Percentiles rank a stretch among this genome's conserved stretches.
Evolutionary conservation across 2,329 filamentous ascomycete species (phyloP).

Genomic region (Lecanoromycetidae sp.): DNA sequence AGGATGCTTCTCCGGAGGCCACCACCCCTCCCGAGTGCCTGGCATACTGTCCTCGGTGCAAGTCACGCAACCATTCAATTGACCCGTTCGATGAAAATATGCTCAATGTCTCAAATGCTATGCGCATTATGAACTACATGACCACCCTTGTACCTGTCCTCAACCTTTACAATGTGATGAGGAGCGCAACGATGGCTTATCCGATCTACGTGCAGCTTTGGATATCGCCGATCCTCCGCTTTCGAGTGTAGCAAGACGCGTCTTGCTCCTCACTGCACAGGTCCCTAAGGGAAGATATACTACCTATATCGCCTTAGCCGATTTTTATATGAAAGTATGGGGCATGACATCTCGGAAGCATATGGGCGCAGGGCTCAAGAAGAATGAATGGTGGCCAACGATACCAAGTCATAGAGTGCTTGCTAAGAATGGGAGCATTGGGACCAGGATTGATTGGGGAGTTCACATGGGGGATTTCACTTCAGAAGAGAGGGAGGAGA

Average conservation of each 20-base stretch:
- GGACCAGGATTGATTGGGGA: background rate
- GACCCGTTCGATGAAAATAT: too few species aligned
- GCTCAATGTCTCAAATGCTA: background rate
- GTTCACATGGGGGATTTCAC: background rate
- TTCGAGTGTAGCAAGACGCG: background rate
- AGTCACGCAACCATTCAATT: too few species aligned
- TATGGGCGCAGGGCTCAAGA: background rate
- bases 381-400: background rate
- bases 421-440: background rate
- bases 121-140: background rate
- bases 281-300: background rate
- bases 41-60: too few species aligned
- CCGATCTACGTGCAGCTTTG: background rate
- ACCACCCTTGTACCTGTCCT: background rate
- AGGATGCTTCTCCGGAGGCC: too few species aligned
- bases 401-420: background rate
- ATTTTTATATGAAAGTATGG: background rate
- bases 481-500: background rate
- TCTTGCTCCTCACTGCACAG: background rate
- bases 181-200: background rate
- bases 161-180: background rate
- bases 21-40: too few species aligned
- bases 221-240: background rate
- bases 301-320: background rate
- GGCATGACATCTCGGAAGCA: background rate